Evolutionary conservation across 2,329 filamentous ascomycete species (phyloP).

Genomic region (Cladophialophora carrionii): DNA sequence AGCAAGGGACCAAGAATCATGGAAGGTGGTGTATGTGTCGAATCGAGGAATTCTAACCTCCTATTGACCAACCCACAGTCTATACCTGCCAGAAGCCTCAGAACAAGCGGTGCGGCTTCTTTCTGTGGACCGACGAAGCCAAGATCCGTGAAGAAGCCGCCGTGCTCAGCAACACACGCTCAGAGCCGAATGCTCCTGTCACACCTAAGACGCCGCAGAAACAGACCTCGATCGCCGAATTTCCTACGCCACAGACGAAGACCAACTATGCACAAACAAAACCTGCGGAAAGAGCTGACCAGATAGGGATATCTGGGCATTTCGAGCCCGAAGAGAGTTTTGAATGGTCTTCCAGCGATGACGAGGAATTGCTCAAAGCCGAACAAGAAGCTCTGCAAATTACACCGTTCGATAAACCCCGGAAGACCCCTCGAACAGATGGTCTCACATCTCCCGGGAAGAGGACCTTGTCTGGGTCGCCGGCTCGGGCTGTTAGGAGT

Average conservation of each 20-base stretch:
- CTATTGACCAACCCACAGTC: constrained; percentile 44
- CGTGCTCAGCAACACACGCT: constrained; percentile 55
- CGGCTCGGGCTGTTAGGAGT: constrained; percentile 17
- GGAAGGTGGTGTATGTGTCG: constrained; percentile 56
- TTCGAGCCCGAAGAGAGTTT: constrained; percentile 45
- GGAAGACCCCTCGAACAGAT: constrained; percentile 45
- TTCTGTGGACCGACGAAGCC: constrained; percentile 64
- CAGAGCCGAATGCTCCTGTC: constrained; percentile 44
- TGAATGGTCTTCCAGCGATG: constrained; percentile 45
- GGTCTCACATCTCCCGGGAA: constrained; percentile 45
- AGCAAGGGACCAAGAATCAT: constrained; percentile 61
- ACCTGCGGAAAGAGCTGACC: background rate
- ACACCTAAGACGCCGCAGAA: constrained; percentile 39
- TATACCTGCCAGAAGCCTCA: constrained; percentile 61
- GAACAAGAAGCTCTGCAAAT: constrained; percentile 31
- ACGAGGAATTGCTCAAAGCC: constrained; percentile 44
- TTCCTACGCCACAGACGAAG: constrained; percentile 31
- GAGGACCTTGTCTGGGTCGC: constrained; percentile 42
- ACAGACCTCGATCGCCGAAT: constrained; percentile 14
- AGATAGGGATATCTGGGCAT: constrained; percentile 33
- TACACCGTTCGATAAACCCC: constrained; percentile 41
- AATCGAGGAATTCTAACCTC: background rate
- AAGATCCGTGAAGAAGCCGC: constrained; percentile 56
- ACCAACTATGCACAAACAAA: background rate
- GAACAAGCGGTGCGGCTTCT: constrained; percentile 59